Base-by-base conservation (phyloP, 768 basidiomycete genomes). In the Pisolithus tinctorius region DNA sequence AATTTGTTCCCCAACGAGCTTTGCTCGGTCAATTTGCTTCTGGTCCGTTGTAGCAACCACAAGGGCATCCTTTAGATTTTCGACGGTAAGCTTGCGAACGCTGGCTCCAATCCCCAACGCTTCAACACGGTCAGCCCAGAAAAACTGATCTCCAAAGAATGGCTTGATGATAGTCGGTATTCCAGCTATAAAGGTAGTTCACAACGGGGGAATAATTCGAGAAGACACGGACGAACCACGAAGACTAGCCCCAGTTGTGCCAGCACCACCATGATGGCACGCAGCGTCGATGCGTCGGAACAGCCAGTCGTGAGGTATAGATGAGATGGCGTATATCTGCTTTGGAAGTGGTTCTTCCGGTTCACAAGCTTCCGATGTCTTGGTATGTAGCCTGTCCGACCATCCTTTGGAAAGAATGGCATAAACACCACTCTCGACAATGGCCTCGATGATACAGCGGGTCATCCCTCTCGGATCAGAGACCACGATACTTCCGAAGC, bases 81-180 rank as follows among this genome's bases (percentile, higher is more conserved):
- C 80, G 13, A 86, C 84, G 10, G 88, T 93, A 50, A 98, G 74
- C 67, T 94, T 95, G 59, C 89, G 81, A 47, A 99, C 84, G 47
- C 86, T 82, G 29, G 84, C 77, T 42, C 95, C 96, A 45, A 98
- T 82, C 36, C 94, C 94, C 39, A 99, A 77, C 2, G 93, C 92
- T 67, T 96, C 93, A n/a, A 97, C 92, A 27, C 95, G 86, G 67
- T 99, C 92, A 3, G 92, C 91, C 93, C 93, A 98, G 71, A 97
- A 95, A 66, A 87, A 91, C 61, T 97, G 94, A 66, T 97, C 94
- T 2, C 96, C 95, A 60, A 98, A 99, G 79, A 98, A 99, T 0
- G 96, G 95, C 56, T 84, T 85, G 64, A 98, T 92, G 60, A 99
- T 88, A 1, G 94, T 98, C 1, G 96, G 95, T 48, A 93, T 88